phyloP scores from a whole-genome alignment of 2,329 filamentous ascomycete species.

The Colletotrichum filicis region DNA sequence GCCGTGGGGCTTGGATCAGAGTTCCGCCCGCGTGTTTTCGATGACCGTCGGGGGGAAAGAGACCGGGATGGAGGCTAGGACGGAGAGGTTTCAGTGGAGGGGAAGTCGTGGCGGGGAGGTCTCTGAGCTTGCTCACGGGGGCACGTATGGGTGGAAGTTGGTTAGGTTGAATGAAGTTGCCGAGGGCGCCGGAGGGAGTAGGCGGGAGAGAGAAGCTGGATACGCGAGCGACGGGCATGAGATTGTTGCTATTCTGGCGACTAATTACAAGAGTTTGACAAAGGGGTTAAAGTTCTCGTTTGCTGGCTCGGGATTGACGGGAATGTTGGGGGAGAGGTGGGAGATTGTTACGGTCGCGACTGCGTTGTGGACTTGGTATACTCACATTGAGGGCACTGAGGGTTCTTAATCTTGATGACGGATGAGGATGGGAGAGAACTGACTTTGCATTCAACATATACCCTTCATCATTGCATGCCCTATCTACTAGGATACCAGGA shows the following conservation, averaged over 20 bases:
- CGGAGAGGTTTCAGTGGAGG: constrained; percentile 42
- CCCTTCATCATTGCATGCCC: not conserved
- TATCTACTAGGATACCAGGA: no score
- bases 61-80: constrained; percentile 28
- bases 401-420: not conserved
- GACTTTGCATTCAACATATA: not conserved
- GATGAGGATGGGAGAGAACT: not conserved
- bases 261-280: constrained; percentile 43
- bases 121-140: constrained; percentile 25
- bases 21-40: not conserved
- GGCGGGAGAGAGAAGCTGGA: not conserved
- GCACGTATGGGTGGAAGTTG: constrained; percentile 39
- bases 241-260: constrained; percentile 53
- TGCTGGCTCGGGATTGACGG: constrained; percentile 49
- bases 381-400: not conserved
- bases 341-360: constrained; percentile 53
- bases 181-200: not conserved
- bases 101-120: constrained; percentile 37
- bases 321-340: constrained; percentile 53
- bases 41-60: not conserved
- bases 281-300: constrained; percentile 54
- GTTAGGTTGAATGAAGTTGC: constrained; percentile 32
- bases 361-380: constrained; percentile 21
- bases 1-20: not conserved
- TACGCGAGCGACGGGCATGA: constrained; percentile 48